These are phyloP conservation scores for Intubia oerlemansii DNA, from an alignment of 2,329 filamentous ascomycete species.

Conservation along the genomic window DNA sequence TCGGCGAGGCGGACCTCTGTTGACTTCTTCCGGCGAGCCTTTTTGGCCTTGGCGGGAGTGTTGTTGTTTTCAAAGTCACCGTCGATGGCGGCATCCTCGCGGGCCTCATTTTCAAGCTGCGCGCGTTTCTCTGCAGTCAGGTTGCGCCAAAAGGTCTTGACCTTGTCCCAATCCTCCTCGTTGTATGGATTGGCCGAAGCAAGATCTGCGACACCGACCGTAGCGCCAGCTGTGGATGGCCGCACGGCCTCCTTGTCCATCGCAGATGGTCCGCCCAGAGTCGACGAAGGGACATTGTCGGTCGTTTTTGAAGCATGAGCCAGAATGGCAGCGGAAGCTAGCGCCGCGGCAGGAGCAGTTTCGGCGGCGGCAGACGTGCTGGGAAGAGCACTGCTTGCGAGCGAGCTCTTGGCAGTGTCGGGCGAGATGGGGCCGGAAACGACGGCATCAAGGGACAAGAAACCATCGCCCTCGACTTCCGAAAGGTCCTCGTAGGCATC, in stretches of 20 bases:
- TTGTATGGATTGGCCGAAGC: too few species aligned
- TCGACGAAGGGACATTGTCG: too few species aligned
- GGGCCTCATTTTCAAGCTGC: slow-evolving; percentile 35
- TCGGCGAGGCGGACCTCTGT: slow-evolving; percentile 20
- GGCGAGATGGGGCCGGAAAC: slow-evolving; percentile 32
- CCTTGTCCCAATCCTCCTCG: slow-evolving; percentile 39
- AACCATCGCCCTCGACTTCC: slow-evolving; percentile 42
- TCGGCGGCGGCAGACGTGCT: too few species aligned
- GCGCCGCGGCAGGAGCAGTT: too few species aligned
- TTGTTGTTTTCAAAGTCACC: slow-evolving; percentile 19
- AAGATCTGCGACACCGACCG: not conserved
- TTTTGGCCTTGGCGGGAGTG: slow-evolving; percentile 15
- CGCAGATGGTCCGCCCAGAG: not conserved
- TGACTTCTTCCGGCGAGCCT: slow-evolving; percentile 19
- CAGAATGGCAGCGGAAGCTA: too few species aligned
- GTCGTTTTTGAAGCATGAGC: too few species aligned
- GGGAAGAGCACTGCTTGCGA: too few species aligned
- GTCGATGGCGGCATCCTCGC: slow-evolving; percentile 29
- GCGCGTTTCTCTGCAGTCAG: slow-evolving; percentile 40
- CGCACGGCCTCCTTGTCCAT: not conserved
- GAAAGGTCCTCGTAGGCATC: slow-evolving; percentile 57
- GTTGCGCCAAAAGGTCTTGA: slow-evolving; percentile 49
- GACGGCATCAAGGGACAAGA: slow-evolving; percentile 52
- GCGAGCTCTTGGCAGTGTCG: slow-evolving; percentile 4
- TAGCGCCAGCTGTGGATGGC: not conserved